Evolutionary conservation across 768 basidiomycete genomes (phyloP).

Genomic region (Collybia mongolica): DNA sequence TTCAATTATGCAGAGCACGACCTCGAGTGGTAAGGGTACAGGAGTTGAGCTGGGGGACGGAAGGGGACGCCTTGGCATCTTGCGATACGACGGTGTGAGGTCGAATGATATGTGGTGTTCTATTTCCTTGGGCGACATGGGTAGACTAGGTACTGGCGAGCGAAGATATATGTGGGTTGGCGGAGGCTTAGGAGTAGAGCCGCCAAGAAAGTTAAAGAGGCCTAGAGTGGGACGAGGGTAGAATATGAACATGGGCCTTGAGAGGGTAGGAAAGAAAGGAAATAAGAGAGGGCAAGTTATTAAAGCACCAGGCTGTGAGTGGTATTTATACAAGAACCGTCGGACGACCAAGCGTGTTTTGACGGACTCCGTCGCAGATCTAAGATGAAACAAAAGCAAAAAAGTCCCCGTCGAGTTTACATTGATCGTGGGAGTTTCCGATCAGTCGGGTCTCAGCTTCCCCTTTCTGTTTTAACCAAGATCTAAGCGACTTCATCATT

Average conservation of each 20-base stretch:
- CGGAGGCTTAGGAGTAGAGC: constrained; percentile 21
- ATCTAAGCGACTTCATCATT: constrained; percentile 8
- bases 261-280: constrained; percentile 9
- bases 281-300: constrained; percentile 6
- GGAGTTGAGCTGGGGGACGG: constrained; percentile 17
- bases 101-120: constrained; percentile 38
- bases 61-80: constrained; percentile 12
- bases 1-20: constrained; percentile 64
- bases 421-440: constrained; percentile 21
- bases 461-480: constrained; percentile 12
- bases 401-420: constrained; percentile 17
- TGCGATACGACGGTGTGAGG: constrained; percentile 27
- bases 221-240: constrained; percentile 20
- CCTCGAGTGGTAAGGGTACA: constrained; percentile 54
- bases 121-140: constrained; percentile 25
- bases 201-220: constrained; percentile 29
- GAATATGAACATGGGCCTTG: constrained; percentile 7
- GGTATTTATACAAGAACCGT: constrained; percentile 19
- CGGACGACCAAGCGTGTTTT: constrained; percentile 9
- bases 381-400: constrained; percentile 20
- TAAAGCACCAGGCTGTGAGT: constrained; percentile 17
- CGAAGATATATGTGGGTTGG: constrained; percentile 16
- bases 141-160: constrained; percentile 20
- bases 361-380: constrained; percentile 13
- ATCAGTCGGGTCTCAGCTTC: constrained; percentile 14